Base-by-base conservation (phyloP, 2,329 filamentous ascomycete genomes). In the Capronia coronata region DNA sequence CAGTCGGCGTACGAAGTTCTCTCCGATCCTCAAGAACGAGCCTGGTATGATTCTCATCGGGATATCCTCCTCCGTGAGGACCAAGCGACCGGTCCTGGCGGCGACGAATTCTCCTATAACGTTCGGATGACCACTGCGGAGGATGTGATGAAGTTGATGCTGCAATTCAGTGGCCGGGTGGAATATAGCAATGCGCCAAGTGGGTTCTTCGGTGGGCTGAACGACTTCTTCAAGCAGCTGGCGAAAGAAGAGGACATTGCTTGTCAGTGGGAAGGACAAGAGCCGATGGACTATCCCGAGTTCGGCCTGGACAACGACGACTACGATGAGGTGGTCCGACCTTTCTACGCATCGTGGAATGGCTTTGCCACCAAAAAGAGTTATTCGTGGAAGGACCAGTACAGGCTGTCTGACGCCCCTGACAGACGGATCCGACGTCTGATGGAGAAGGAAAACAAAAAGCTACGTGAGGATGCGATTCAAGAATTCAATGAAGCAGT, bases 41-140 rank as follows among this genome's bases (percentile, higher is more conserved):
- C 90, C 25, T 98, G 93, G 93, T 98, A 98, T 71, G 91, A 98
- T 69, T 89, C 89, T 2, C 93, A 98, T 65, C 84, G 88, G 53
- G 83, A 89, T 59, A 82, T 86, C 43, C 94, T 97, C 54, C 71
- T 97, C 55, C 78, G 79, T 23, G 84, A 83, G 32, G 75, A 79
- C 49, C 79, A 67, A 38, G 62, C 59, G 8, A 62, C 63, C 8
- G 62, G 64, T 58, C 68, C 65, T 30, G 70, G 68, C 16, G 68
- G 70, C 40, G 75, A 74, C 29, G 73, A 79, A 47, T 81, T 80
- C 58, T 81, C 84, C 38, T 71, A 83, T 58, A 83, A 88, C 63
- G 77, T 87, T 55, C 80, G 79, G 44, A 75, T 94, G 55, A 95
- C 87, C 6, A 87, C 86, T 2, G 78, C 87, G 10, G 82, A 88